Evolutionary conservation across 2,329 filamentous ascomycete genomes (phyloP).

Genomic region (Chalara sp.): DNA sequence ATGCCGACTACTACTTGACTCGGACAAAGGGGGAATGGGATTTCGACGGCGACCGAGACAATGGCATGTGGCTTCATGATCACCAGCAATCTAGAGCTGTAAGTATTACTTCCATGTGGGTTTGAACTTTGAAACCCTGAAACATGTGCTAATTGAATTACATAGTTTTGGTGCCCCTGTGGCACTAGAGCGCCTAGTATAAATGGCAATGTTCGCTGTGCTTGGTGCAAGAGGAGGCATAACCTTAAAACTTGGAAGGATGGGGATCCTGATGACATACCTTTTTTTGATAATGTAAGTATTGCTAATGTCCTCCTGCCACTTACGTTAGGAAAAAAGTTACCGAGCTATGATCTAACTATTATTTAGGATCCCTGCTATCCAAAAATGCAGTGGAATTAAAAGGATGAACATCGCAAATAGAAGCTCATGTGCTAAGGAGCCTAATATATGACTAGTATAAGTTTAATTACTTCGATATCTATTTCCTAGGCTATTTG

Average conservation of each 20-base stretch:
- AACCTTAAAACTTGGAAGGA: slow-evolving; percentile 5
- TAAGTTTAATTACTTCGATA: too few relatives aligned
- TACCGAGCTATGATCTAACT: not conserved
- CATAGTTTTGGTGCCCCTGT: slow-evolving; percentile 14
- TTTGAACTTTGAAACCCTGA: too few relatives aligned
- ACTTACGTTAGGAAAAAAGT: not conserved
- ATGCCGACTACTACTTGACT: slow-evolving; percentile 2
- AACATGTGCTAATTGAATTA: not conserved
- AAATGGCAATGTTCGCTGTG: slow-evolving; percentile 9
- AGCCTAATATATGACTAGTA: too few relatives aligned
- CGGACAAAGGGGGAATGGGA: slow-evolving; percentile 2
- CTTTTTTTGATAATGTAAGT: slow-evolving; percentile 11
- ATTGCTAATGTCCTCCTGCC: too few relatives aligned
- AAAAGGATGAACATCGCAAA: too few relatives aligned
- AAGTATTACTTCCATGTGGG: not conserved
- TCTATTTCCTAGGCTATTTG: too few relatives aligned
- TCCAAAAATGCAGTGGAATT: slow-evolving; percentile 2
- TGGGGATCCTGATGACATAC: slow-evolving; percentile 2
- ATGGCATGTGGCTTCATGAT: slow-evolving; percentile 3
- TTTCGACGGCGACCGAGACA: not conserved
- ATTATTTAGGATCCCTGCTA: slow-evolving; percentile 9
- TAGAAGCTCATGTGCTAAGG: too few relatives aligned
- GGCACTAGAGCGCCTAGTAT: slow-evolving; percentile 5
- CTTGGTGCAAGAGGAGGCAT: slow-evolving; percentile 13
- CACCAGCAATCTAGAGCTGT: slow-evolving; percentile 1